Conservation (phyloP, 2,329 filamentous ascomycete species). For the Aspergillus phoenicis region DNA sequence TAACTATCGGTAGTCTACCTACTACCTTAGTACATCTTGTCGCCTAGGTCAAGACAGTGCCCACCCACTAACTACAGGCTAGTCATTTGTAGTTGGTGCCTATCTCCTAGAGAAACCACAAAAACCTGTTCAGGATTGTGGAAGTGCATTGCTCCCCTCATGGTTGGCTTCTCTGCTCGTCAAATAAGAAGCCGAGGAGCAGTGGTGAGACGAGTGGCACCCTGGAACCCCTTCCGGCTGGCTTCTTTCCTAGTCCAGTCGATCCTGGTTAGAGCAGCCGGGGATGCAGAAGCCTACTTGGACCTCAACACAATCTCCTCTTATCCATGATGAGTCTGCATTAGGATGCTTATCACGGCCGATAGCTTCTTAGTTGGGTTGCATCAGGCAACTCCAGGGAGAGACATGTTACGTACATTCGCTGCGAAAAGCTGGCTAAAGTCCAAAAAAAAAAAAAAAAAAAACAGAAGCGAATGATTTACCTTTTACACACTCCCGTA, state of each 20-base stretch:
- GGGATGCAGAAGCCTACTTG: slow-evolving; percentile 20
- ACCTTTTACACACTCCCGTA: background rate
- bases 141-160: background rate
- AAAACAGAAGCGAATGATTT: background rate
- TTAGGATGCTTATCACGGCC: background rate
- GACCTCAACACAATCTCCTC: slow-evolving; percentile 2
- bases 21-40: background rate
- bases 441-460: background rate
- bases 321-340: background rate
- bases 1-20: background rate
- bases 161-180: background rate
- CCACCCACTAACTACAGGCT: background rate
- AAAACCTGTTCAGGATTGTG: background rate
- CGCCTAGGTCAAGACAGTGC: background rate
- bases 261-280: slow-evolving; percentile 21
- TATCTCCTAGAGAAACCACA: background rate
- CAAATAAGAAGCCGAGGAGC: slow-evolving; percentile 1
- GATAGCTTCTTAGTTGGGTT: background rate
- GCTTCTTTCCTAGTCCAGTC: slow-evolving; percentile 13
- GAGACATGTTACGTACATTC: slow-evolving; percentile 12
- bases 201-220: slow-evolving; percentile 11
- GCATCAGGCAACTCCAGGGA: slow-evolving; percentile 6
- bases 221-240: slow-evolving; percentile 4
- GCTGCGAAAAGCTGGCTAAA: background rate
- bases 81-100: background rate